A percentile compares a stretch with the other conserved stretches of the same genome.
Conservation (phyloP, 306 rosid species). For the Casuarina glauca region DNA sequence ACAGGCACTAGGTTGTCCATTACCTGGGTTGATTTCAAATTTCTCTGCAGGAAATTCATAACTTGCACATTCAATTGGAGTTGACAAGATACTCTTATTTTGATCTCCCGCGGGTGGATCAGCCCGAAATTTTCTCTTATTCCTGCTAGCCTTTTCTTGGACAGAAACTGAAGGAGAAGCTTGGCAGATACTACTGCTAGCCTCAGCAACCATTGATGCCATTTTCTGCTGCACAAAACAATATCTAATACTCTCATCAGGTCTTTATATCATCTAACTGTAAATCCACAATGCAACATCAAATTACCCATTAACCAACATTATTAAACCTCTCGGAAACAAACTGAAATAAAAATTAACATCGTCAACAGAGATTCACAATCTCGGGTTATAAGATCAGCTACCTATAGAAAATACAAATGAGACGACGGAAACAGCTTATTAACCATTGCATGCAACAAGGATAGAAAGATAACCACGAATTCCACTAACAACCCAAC, state of each 20-base stretch:
- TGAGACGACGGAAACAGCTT: conserved; percentile 33
- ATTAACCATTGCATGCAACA: conserved; percentile 36
- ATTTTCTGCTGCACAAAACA: conserved; percentile 61
- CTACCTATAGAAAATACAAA: conserved; percentile 17
- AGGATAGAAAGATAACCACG: conserved; percentile 40
- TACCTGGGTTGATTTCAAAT: conserved; percentile 44
- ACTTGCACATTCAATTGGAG: conserved; percentile 61
- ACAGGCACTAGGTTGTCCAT: conserved; percentile 48
- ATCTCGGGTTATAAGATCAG: conserved; percentile 31
- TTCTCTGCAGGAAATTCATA: conserved; percentile 86
- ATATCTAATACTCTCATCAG: conserved; percentile 27
- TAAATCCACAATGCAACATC: conserved; percentile 28
- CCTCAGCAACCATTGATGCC: conserved; percentile 71
- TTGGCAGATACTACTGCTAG: conserved; percentile 44
- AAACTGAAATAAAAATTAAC: conserved; percentile 3
- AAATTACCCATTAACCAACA: conserved; percentile 24
- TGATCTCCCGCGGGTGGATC: conserved; percentile 74
- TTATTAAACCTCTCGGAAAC: conserved; percentile 8
- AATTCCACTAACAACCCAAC: conserved; percentile 38
- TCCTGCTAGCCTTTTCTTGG: conserved; percentile 84
- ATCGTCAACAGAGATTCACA: conserved; percentile 23
- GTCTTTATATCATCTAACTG: conserved; percentile 17
- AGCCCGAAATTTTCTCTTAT: conserved; percentile 95
- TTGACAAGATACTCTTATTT: conserved; percentile 46
- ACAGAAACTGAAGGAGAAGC: conserved; percentile 54